Percentiles rank a stretch among this genome's conserved stretches.
These are phyloP conservation scores for Kluyveromyces marxianus DNA, from an alignment of 1,139 yeast genomes.

Conservation along the genomic window DNA sequence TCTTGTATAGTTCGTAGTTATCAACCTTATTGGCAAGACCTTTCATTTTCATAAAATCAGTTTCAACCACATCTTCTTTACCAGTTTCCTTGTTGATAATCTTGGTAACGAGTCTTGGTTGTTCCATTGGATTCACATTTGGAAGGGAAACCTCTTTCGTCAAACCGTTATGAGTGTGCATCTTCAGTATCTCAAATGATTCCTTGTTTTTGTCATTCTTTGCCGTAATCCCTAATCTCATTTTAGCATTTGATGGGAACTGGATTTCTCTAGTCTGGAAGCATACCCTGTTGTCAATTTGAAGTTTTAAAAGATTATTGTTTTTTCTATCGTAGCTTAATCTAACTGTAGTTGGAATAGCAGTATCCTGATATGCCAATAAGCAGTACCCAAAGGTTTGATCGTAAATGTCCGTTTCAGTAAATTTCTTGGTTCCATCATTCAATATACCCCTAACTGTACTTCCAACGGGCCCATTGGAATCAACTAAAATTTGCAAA, in stretches of 20 bases:
- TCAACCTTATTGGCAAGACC: conserved; percentile 19
- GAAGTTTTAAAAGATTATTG: conserved; percentile 46
- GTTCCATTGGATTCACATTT: conserved; percentile 46
- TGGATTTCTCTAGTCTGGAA: conserved; percentile 52
- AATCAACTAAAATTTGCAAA: conserved; percentile 47
- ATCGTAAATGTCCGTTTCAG: conserved; percentile 22
- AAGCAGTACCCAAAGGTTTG: conserved; percentile 49
- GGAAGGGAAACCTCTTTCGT: conserved; percentile 50
- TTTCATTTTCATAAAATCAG: conserved; percentile 18
- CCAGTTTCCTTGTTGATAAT: conserved; percentile 29
- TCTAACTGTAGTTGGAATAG: conserved; percentile 63
- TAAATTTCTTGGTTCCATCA: conserved; percentile 36
- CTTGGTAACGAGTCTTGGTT: conserved; percentile 34
- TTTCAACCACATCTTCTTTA: conserved; percentile 23
- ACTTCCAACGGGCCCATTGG: conserved; percentile 38
- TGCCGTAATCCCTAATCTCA: conserved; percentile 49
- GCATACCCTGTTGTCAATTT: conserved; percentile 62
- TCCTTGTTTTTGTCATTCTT: conserved; percentile 38
- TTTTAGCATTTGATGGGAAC: conserved; percentile 16
- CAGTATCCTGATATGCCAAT: conserved; percentile 53
- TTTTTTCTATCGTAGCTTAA: conserved; percentile 45
- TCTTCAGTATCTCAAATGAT: conserved; percentile 50
- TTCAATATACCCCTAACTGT: conserved; percentile 46
- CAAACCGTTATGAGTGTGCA: conserved; percentile 47
- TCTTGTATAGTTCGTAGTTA: conserved; percentile 24